These are phyloP conservation scores for Ochromonas danica DNA, from an alignment of 108 stramenopile genomes.

Conservation along the genomic window DNA sequence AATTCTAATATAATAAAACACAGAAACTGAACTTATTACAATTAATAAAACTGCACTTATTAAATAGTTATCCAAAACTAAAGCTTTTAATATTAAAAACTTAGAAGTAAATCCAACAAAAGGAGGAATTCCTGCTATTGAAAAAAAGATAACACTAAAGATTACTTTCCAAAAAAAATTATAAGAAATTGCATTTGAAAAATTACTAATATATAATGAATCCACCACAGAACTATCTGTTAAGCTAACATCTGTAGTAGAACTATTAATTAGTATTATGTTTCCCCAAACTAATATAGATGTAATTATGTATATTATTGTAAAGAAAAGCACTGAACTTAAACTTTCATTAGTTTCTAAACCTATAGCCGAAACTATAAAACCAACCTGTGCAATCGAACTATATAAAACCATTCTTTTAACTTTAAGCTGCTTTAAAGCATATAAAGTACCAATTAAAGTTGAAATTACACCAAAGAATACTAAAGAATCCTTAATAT, in stretches of 20 bases:
- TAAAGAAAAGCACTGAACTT: slow-evolving; percentile 19
- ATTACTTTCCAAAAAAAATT: slow-evolving; percentile 6
- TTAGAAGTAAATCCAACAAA: slow-evolving; percentile 22
- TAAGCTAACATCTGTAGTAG: not conserved
- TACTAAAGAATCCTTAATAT: slow-evolving; percentile 10
- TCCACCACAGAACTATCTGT: not conserved
- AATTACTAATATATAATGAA: slow-evolving; percentile 7
- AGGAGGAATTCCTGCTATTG: slow-evolving; percentile 31
- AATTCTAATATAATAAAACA: slow-evolving; percentile 42
- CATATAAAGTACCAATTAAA: slow-evolving; percentile 26
- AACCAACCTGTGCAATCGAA: slow-evolving; percentile 28
- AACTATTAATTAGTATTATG: not conserved
- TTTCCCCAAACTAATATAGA: slow-evolving; percentile 10
- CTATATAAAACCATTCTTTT: slow-evolving; percentile 11
- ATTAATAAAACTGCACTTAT: slow-evolving; percentile 32
- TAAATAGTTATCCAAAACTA: slow-evolving; percentile 35
- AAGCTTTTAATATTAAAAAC: slow-evolving; percentile 6
- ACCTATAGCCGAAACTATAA: slow-evolving; percentile 20
- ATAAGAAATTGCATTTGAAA: slow-evolving; percentile 7
- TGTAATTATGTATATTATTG: slow-evolving; percentile 20
- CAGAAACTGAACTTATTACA: slow-evolving; percentile 40
- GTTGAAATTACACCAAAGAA: slow-evolving; percentile 5
- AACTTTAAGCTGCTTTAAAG: slow-evolving; percentile 10
- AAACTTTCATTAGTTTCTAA: slow-evolving; percentile 11
- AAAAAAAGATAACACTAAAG: slow-evolving; percentile 27